Conservation (phyloP, 2,329 filamentous ascomycete genomes). For the Claviceps digitariae region DNA sequence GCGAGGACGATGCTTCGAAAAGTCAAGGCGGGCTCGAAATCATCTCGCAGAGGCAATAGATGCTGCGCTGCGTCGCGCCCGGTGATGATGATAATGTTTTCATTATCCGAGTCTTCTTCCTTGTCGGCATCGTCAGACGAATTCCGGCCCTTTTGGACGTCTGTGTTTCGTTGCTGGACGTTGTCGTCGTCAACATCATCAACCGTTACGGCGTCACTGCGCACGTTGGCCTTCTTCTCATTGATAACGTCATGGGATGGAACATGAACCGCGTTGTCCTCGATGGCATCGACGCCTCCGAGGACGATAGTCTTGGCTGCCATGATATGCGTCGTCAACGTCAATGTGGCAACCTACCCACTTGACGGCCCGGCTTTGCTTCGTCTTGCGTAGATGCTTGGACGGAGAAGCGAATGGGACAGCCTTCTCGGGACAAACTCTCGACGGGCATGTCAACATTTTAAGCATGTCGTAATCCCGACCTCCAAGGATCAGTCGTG, state of each 20-base stretch:
- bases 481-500: too few species aligned
- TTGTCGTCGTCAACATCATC: neutral
- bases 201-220: neutral
- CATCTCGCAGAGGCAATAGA: slow-evolving; percentile 38
- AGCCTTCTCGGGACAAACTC: neutral
- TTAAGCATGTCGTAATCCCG: too few species aligned
- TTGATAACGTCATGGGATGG: neutral
- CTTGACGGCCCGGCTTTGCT: too few species aligned
- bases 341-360: too few species aligned
- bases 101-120: slow-evolving; percentile 19
- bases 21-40: slow-evolving; percentile 35
- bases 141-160: neutral
- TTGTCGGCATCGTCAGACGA: slow-evolving; percentile 11
- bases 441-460: neutral
- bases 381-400: too few species aligned
- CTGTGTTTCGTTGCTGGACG: neutral
- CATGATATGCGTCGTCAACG: neutral
- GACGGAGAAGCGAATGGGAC: too few species aligned
- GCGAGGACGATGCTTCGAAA: slow-evolving; percentile 39
- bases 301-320: neutral
- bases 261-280: neutral
- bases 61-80: slow-evolving; percentile 36
- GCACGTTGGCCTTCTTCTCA: neutral
- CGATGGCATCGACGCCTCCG: neutral
- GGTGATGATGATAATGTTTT: slow-evolving; percentile 34